Conservation (phyloP, 306 rosid genomes). For the Acacia crassicarpa region DNA sequence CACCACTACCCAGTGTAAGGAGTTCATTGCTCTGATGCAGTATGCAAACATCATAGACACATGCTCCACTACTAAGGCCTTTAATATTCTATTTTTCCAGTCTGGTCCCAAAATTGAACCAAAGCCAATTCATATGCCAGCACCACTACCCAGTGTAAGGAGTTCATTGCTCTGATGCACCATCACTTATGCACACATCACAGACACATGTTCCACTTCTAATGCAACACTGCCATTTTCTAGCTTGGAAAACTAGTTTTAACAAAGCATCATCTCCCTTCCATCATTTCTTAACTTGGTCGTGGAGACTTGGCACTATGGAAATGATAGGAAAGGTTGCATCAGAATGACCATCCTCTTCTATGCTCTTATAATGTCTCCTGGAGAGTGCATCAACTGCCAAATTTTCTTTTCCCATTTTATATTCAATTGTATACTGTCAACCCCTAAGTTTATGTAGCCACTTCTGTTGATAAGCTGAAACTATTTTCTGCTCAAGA, state of each 20-base stretch:
- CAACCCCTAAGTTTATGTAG: not conserved
- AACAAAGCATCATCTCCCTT: not conserved
- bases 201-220: not conserved
- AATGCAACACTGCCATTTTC: not conserved
- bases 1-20: not conserved
- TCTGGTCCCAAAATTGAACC: not conserved
- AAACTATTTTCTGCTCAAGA: not conserved
- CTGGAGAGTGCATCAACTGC: not conserved
- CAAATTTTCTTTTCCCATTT: not conserved
- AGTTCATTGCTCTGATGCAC: not conserved
- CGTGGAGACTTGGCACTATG: not conserved
- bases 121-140: not conserved
- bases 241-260: not conserved
- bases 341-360: not conserved
- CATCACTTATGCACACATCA: not conserved
- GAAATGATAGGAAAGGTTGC: not conserved
- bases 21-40: not conserved
- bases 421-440: not conserved
- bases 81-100: not conserved
- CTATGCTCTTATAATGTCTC: not conserved
- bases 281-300: not conserved
- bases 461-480: not conserved
- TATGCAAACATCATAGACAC: not conserved
- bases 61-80: not conserved
- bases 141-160: not conserved